A percentile compares a stretch with the other conserved stretches of the same genome.
phyloP scores from a whole-genome alignment of 176 grass and related monocot species.

The Aegilops sharonensis region DNA sequence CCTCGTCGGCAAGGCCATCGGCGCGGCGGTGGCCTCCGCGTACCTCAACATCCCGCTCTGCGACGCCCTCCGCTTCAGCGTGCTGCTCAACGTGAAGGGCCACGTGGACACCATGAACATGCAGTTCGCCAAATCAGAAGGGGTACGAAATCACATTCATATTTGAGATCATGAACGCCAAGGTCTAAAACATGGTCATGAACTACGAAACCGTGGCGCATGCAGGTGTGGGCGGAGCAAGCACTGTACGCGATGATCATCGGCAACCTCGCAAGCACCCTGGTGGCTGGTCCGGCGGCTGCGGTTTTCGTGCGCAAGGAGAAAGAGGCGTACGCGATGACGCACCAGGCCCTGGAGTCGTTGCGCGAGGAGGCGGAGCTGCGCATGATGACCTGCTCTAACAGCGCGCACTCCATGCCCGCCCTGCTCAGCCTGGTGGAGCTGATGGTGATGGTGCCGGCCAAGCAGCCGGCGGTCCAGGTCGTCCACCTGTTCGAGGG shows the following conservation, averaged over 20 bases:
- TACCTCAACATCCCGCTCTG: conserved; percentile 43
- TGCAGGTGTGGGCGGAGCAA: conserved; percentile 54
- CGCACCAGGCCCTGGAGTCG: conserved; percentile 40
- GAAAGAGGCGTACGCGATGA: conserved; percentile 27
- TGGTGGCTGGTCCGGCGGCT: conserved; percentile 32
- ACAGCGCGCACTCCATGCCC: conserved; percentile 38
- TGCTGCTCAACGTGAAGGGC: conserved; percentile 49
- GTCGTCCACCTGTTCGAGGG: conserved; percentile 42
- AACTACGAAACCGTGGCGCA: too few relatives aligned
- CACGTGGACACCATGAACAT: conserved; percentile 65
- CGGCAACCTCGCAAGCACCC: conserved; percentile 43
- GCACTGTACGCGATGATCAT: conserved; percentile 57
- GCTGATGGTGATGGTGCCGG: conserved; percentile 25
- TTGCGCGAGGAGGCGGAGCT: conserved; percentile 16
- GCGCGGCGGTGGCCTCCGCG: conserved; percentile 16
- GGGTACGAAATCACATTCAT: neutral
- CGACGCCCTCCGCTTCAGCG: conserved; percentile 45
- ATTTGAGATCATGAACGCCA: too few relatives aligned
- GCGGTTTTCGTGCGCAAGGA: conserved; percentile 29
- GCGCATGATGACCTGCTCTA: conserved; percentile 29
- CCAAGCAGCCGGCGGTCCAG: conserved; percentile 27
- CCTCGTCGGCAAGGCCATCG: conserved; percentile 33
- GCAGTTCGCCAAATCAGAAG: conserved; percentile 49
- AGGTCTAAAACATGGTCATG: too few relatives aligned
- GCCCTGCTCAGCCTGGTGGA: conserved; percentile 37